A percentile compares a stretch with the other conserved stretches of the same genome.
Conservation (phyloP, 495 filamentous ascomycete genomes). For the Bathelium albidoporum region DNA sequence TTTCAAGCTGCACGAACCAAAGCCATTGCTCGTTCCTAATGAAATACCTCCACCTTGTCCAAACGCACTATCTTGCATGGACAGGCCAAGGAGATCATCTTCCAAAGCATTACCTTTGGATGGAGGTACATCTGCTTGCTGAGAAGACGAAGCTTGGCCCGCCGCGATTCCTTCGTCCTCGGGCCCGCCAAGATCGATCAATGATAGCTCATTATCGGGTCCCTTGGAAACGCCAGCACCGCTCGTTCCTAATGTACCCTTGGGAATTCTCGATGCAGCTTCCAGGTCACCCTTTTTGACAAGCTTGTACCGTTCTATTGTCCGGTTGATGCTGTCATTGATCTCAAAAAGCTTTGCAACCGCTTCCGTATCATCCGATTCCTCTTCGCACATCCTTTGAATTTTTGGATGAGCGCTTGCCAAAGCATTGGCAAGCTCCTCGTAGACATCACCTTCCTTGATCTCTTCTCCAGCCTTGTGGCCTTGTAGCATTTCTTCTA, state of each 20-base stretch:
- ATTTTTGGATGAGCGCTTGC: slow-evolving; percentile 97
- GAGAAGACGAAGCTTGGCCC: slow-evolving; percentile 9
- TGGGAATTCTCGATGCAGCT: slow-evolving; percentile 72
- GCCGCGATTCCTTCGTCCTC: slow-evolving; percentile 33
- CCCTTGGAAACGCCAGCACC: slow-evolving; percentile 60
- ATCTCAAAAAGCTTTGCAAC: slow-evolving; percentile 93
- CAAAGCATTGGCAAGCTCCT: slow-evolving; percentile 86
- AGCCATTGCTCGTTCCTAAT: slow-evolving; percentile 46
- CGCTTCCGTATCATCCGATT: slow-evolving; percentile 91
- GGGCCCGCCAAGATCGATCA: slow-evolving; percentile 74
- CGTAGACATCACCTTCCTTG: slow-evolving; percentile 84
- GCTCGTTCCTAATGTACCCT: slow-evolving; percentile 65
- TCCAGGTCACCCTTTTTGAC: slow-evolving; percentile 89
- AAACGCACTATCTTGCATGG: slow-evolving; percentile 51
- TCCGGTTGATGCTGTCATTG: slow-evolving; percentile 96
- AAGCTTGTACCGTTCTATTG: slow-evolving; percentile 86
- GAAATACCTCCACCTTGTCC: slow-evolving; percentile 75
- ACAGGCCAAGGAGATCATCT: slow-evolving; percentile 60
- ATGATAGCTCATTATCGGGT: slow-evolving; percentile 72
- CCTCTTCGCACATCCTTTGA: slow-evolving; percentile 98
- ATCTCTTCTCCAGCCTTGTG: slow-evolving; percentile 74
- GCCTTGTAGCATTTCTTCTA: slow-evolving; percentile 86
- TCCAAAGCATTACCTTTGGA: slow-evolving; percentile 38
- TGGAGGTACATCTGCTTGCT: slow-evolving; percentile 33
- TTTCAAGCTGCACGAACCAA: slow-evolving; percentile 9